Conservation (phyloP, 1,139 yeast genomes). For the Yamadazyma membranifaciens region DNA sequence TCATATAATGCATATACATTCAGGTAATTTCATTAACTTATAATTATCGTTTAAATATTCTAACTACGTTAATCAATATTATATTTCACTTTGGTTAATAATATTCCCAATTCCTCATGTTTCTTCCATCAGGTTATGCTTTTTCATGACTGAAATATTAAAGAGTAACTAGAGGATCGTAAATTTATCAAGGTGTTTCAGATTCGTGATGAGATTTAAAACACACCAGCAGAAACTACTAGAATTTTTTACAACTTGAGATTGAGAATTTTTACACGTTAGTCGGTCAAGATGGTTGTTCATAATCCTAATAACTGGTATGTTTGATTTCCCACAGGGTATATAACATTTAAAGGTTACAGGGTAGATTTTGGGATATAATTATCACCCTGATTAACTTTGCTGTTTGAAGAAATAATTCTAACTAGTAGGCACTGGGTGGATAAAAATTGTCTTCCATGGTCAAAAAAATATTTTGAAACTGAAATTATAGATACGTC, state of each 20-base stretch:
- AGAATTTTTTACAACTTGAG: conserved; percentile 8
- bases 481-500: conserved; percentile 39
- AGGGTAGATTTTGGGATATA: background rate
- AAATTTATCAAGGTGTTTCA: background rate
- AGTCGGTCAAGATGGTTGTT: conserved; percentile 52
- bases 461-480: conserved; percentile 64
- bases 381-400: background rate
- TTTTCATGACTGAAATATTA: too few species aligned
- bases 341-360: background rate
- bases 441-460: conserved; percentile 73
- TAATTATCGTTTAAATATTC: background rate
- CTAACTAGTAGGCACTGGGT: conserved; percentile 72
- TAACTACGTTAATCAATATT: background rate
- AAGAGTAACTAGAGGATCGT: background rate
- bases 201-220: background rate
- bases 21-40: conserved; percentile 1
- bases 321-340: conserved; percentile 20
- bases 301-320: conserved; percentile 84
- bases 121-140: too few species aligned
- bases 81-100: too few species aligned
- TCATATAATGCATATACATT: conserved; percentile 8
- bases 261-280: background rate
- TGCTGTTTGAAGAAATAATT: conserved; percentile 1
- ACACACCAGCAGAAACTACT: conserved; percentile 8
- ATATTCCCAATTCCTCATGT: too few species aligned